Evolutionary conservation across 176 grass and related monocot genomes (phyloP), one percentile per base, ranked within the genome.

Genomic region (Aegilops umbellulata): DNA sequence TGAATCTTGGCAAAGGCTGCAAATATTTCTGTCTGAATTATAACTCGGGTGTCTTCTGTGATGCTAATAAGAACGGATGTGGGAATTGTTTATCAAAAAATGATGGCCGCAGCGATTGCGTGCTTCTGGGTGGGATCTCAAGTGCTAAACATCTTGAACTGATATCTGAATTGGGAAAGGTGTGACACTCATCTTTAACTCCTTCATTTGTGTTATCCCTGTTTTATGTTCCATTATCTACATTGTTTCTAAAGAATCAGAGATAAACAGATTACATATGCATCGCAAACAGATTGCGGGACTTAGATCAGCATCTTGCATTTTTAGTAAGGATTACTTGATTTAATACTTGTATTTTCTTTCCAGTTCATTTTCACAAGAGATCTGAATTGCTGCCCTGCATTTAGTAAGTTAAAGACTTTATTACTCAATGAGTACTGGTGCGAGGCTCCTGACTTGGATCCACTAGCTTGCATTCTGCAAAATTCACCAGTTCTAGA

Each of bases 281-380:
- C 16, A 68, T 68, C 29, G 0, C 7, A 8, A 68, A 1, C 3
- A 34, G 8, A 34, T 35, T 19, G 67, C 0, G 19, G 11, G 4
- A 25, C 5, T 71, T 71, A 41, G 34, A 41, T 71, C 22, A 41
- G 12, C 20, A 71, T 71, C 35, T 72, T 0, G 0, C 36, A 42
- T 72, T 44, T 2, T 25, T 1, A 3, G 20, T 19, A 53, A 7
- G 39, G 69, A 12, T 44, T 36, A 46, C 14, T 27, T 49, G 24
- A 49, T 74, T 47, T 47, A 1, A 7, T 47, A 14, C 3, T 63
- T 46, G 13, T 25, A 10, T 69, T 57, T 58, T 70, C 23, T 73
- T 46, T 62, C 19, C 77, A 81, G 77, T 74, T 65, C 62, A 44
- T 81, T 74, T 86, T 86, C 53, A 36, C 12, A 80, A 80, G 66